These are phyloP conservation scores for Jacaranda mimosifolia DNA, from an alignment of 257 asterid species.

Conservation along the genomic window DNA sequence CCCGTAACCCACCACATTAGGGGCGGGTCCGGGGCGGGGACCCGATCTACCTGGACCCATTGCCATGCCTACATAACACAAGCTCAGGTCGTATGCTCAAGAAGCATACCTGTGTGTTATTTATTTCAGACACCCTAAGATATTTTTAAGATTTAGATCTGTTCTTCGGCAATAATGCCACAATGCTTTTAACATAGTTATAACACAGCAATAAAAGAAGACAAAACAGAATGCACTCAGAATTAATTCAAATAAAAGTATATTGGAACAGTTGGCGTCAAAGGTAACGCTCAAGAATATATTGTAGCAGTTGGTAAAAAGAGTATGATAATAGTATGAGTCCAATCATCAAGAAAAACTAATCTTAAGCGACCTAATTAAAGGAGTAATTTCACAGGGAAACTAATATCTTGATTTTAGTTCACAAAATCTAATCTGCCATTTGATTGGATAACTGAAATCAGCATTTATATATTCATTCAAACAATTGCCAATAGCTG, in stretches of 20 bases:
- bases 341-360: slow-evolving; percentile 11
- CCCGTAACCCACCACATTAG: too few relatives aligned
- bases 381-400: background rate
- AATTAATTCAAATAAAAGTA: background rate
- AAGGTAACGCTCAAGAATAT: slow-evolving; percentile 1
- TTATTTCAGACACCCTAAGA: slow-evolving; percentile 14
- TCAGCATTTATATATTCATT: background rate
- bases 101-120: background rate
- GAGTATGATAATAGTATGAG: background rate
- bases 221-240: slow-evolving; percentile 6
- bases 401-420: background rate
- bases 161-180: slow-evolving; percentile 10
- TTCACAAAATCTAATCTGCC: background rate
- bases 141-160: slow-evolving; percentile 14
- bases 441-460: background rate
- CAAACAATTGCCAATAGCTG: background rate
- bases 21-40: too few relatives aligned
- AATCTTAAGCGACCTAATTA: background rate
- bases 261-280: background rate
- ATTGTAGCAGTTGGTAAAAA: slow-evolving; percentile 12
- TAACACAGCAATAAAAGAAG: slow-evolving; percentile 1
- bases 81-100: background rate
- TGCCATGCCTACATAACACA: too few relatives aligned
- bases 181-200: background rate
- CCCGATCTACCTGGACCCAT: too few relatives aligned